Conservation (phyloP, 257 asterid species). For the Lantana camara region DNA sequence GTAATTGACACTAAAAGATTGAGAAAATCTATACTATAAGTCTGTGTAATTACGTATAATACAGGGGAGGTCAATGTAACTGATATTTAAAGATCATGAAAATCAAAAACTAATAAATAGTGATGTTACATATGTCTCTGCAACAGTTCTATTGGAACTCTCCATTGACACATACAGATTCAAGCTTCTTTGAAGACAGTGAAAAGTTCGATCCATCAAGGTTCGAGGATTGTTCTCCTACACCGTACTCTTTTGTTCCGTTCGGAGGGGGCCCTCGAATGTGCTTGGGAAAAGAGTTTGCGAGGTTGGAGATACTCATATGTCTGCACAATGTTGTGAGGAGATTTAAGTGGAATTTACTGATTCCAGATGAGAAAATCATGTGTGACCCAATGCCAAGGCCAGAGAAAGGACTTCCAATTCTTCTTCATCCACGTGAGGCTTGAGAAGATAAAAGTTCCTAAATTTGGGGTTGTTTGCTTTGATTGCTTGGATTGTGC, state of each 20-base stretch:
- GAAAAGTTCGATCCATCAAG: constrained; percentile 45
- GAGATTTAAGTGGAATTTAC: constrained; percentile 37
- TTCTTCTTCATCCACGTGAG: constrained; percentile 28
- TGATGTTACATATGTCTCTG: neutral
- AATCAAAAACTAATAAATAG: too few relatives aligned
- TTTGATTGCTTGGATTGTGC: neutral
- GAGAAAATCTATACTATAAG: too few relatives aligned
- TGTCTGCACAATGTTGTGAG: constrained; percentile 41
- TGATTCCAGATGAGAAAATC: constrained; percentile 43
- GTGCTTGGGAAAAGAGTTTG: constrained; percentile 58
- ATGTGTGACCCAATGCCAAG: constrained; percentile 38
- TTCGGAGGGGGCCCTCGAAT: constrained; percentile 62
- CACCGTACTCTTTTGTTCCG: constrained; percentile 42
- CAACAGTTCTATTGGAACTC: constrained; percentile 52
- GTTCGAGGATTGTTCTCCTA: constrained; percentile 43
- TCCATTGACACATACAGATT: constrained; percentile 37
- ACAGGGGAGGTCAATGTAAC: too few relatives aligned
- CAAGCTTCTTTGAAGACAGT: constrained; percentile 34
- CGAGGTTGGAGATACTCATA: constrained; percentile 47
- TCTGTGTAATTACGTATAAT: too few relatives aligned
- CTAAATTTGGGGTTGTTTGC: neutral
- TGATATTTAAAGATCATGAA: too few relatives aligned
- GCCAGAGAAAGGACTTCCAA: constrained; percentile 42
- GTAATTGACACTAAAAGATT: too few relatives aligned
- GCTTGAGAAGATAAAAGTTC: neutral